phyloP scores from a whole-genome alignment of 2,329 filamentous ascomycete genomes.

The Xylogone sp. region DNA sequence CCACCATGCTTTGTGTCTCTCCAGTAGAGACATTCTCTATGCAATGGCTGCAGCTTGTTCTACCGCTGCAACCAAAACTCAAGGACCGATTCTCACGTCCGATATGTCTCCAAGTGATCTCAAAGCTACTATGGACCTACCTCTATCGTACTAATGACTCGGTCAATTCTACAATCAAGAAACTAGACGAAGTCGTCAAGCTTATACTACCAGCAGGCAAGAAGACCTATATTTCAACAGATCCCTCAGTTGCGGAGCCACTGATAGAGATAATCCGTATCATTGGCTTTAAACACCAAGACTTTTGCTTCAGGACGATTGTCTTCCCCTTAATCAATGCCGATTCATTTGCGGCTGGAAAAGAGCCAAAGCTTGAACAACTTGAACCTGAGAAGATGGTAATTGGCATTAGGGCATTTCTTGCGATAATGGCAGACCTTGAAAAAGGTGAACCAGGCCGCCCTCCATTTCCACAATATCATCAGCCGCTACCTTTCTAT shows the following conservation, averaged over 20 bases:
- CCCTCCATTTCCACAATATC: constrained; percentile 81
- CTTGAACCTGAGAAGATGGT: constrained; percentile 95
- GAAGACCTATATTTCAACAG: constrained; percentile 76
- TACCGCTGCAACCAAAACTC: constrained; percentile 72
- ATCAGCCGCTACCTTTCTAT: constrained; percentile 34
- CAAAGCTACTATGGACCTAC: constrained; percentile 90
- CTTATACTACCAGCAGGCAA: constrained; percentile 79
- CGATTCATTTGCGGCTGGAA: constrained; percentile 70
- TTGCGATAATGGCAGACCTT: constrained; percentile 88
- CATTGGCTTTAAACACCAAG: constrained; percentile 89
- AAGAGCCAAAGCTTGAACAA: constrained; percentile 73
- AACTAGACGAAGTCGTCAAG: constrained; percentile 85
- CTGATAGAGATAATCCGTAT: constrained; percentile 91
- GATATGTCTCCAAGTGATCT: constrained; percentile 83
- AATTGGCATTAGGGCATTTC: constrained; percentile 91
- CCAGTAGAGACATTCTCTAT: constrained; percentile 76
- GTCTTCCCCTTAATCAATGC: constrained; percentile 96
- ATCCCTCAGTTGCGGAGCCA: constrained; percentile 80
- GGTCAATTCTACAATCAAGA: constrained; percentile 63
- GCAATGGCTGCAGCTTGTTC: constrained; percentile 82
- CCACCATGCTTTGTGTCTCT: constrained; percentile 83
- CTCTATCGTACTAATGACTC: constrained; percentile 79
- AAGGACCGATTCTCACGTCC: constrained; percentile 79
- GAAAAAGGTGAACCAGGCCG: constrained; percentile 75
- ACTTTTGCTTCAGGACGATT: constrained; percentile 86